Evolutionary conservation across 306 rosid species (phyloP).

Genomic region (Dryas octopetala): DNA sequence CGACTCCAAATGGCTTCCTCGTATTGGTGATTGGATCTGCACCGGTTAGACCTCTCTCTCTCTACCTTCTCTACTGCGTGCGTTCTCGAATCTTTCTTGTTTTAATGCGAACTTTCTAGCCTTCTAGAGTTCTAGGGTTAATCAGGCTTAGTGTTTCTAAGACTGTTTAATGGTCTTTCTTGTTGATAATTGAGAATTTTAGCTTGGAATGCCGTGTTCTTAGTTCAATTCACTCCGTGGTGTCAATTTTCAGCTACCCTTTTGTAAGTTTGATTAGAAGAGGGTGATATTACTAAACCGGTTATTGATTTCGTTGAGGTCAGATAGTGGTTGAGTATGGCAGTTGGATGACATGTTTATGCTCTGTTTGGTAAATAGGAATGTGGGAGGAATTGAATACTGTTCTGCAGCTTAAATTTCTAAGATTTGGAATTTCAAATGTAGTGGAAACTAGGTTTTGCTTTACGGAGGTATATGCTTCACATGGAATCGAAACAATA

Average conservation of each 20-base stretch:
- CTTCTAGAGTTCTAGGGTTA: background rate
- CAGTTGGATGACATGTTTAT: background rate
- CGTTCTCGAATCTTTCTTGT: background rate
- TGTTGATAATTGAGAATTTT: background rate
- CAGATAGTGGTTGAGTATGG: background rate
- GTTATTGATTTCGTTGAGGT: background rate
- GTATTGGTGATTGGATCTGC: conserved; percentile 98
- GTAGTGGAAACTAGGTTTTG: too few species aligned
- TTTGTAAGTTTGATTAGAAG: background rate
- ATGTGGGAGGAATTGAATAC: background rate
- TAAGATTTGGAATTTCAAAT: too few species aligned
- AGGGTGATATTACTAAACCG: background rate
- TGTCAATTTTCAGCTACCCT: background rate
- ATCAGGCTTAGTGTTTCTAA: background rate
- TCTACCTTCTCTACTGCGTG: background rate
- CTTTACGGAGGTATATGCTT: too few species aligned
- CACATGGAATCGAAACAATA: too few species aligned
- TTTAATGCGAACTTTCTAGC: background rate
- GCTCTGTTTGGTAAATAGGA: background rate
- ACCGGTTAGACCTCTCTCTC: conserved; percentile 53
- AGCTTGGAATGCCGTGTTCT: background rate
- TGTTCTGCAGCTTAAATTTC: background rate
- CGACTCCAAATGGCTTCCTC: conserved; percentile 97
- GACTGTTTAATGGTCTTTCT: background rate
- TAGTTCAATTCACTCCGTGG: background rate